These are phyloP conservation scores for Glycine latifolia DNA, from an alignment of 306 rosid genomes.

Conservation along the genomic window DNA sequence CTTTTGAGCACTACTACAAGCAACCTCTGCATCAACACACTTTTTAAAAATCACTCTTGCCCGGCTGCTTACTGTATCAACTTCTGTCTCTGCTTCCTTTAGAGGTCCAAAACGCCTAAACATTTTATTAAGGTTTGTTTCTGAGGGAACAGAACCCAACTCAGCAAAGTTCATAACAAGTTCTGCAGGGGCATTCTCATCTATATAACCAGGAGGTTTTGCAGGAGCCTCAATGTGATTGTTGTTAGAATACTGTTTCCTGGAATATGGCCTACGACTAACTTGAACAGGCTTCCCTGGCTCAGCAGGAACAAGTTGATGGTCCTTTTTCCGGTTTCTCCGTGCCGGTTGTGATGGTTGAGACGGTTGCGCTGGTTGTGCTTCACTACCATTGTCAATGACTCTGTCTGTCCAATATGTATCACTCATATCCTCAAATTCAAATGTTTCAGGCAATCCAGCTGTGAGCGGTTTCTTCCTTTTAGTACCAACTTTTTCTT, in stretches of 20 bases:
- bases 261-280: conserved; percentile 71
- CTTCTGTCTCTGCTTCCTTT: conserved; percentile 90
- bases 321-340: conserved; percentile 62
- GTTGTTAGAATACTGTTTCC: conserved; percentile 67
- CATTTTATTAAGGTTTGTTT: conserved; percentile 76
- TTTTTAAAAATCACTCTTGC: conserved; percentile 93
- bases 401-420: conserved; percentile 97
- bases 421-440: conserved; percentile 95
- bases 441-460: conserved; percentile 78
- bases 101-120: conserved; percentile 95
- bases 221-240: conserved; percentile 52
- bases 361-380: conserved; percentile 58
- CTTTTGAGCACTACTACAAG: conserved; percentile 85
- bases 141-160: conserved; percentile 82
- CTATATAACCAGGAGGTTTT: conserved; percentile 73
- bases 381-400: conserved; percentile 86
- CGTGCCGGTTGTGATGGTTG: conserved; percentile 64
- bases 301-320: conserved; percentile 57
- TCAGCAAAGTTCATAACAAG: conserved; percentile 93
- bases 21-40: conserved; percentile 85
- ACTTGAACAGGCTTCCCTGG: conserved; percentile 68
- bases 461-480: conserved; percentile 58
- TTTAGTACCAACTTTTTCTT: conserved; percentile 60
- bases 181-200: conserved; percentile 84
- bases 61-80: conserved; percentile 83